Evolutionary conservation across 805 yeast genomes (phyloP).

Genomic region (Cyberlindnera americana): DNA sequence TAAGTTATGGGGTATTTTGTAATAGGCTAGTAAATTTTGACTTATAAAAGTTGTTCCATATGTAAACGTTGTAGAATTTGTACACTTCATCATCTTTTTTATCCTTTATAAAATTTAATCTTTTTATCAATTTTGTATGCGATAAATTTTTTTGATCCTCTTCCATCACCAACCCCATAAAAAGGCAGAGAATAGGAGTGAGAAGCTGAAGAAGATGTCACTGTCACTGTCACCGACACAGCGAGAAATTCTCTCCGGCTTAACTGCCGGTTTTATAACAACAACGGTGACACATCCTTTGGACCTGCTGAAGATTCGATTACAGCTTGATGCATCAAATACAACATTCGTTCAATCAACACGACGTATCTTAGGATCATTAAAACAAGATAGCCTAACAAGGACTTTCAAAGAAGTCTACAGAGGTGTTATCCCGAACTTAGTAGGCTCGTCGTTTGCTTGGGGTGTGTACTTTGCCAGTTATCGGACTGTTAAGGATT

Average conservation of each 20-base stretch:
- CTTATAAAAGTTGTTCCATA: slow-evolving; percentile 9
- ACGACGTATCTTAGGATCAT: slow-evolving; percentile 7
- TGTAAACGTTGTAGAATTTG: slow-evolving; percentile 2
- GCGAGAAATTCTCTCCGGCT: slow-evolving; percentile 53
- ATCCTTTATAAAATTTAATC: too few species aligned
- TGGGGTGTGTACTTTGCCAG: slow-evolving; percentile 88
- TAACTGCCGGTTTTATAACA: slow-evolving; percentile 76
- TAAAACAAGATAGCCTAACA: slow-evolving; percentile 11
- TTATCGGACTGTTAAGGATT: slow-evolving; percentile 59
- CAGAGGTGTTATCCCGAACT: slow-evolving; percentile 43
- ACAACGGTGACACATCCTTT: slow-evolving; percentile 85
- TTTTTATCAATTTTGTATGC: too few species aligned
- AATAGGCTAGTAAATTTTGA: slow-evolving; percentile 9
- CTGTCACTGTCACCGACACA: slow-evolving; percentile 7
- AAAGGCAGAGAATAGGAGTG: too few species aligned
- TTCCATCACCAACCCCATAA: too few species aligned
- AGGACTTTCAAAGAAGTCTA: slow-evolving; percentile 19
- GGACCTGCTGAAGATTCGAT: slow-evolving; percentile 77
- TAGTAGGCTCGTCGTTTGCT: slow-evolving; percentile 78
- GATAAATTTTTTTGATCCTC: neutral
- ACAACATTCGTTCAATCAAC: slow-evolving; percentile 8
- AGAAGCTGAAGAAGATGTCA: neutral
- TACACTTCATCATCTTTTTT: too few species aligned
- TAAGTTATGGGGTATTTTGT: slow-evolving; percentile 39
- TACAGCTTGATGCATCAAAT: slow-evolving; percentile 54